Evolutionary conservation across 208 protist genomes (phyloP).

Genomic region (Leishmania martiniquensis): DNA sequence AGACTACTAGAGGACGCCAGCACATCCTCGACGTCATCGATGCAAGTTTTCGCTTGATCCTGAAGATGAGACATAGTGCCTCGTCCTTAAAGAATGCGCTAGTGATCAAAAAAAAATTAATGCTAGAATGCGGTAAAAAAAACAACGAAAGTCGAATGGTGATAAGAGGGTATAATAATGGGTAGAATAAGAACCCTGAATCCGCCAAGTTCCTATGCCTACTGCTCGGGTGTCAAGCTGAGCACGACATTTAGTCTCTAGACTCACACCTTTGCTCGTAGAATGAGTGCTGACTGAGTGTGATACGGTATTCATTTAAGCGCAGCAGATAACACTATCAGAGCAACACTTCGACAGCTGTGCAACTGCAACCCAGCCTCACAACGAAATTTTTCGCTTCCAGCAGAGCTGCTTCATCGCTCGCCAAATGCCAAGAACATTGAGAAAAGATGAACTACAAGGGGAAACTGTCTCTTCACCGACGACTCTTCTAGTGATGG

Average conservation of each 20-base stretch:
- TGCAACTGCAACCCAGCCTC: no score
- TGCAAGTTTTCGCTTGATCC: conserved; percentile 24
- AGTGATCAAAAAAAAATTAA: neutral
- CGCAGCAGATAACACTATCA: neutral
- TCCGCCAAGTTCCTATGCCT: neutral
- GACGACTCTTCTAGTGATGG: neutral
- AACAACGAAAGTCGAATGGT: neutral
- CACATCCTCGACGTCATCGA: conserved; percentile 24
- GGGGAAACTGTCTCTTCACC: neutral
- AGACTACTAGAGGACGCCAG: neutral
- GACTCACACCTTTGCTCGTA: neutral
- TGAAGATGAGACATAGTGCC: conserved; percentile 34
- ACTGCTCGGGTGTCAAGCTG: neutral
- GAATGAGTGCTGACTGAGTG: neutral
- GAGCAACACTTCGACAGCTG: neutral
- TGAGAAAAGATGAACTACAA: neutral
- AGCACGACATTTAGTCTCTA: neutral
- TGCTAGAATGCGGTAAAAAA: neutral
- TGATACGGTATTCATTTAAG: neutral
- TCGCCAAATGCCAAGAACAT: no score
- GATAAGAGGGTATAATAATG: neutral
- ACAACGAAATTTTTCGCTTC: neutral
- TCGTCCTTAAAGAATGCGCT: neutral
- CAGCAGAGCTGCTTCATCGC: neutral
- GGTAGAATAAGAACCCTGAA: neutral